A percentile compares a stretch with the other conserved stretches of the same genome.
These are phyloP conservation scores for Hypoxylon rubiginosum DNA, from an alignment of 2,329 filamentous ascomycete species.

Conservation along the genomic window DNA sequence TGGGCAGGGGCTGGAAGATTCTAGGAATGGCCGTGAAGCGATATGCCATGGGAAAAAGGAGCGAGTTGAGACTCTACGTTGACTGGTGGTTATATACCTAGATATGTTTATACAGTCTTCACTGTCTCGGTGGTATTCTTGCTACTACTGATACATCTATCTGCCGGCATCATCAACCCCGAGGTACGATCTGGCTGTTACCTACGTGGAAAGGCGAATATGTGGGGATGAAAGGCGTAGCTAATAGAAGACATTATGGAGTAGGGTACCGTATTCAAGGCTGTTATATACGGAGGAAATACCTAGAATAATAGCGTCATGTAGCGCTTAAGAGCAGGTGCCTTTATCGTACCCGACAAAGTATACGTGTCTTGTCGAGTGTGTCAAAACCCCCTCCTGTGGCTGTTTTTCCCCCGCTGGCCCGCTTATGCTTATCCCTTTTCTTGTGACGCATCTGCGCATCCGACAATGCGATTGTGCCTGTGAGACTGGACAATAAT, in stretches of 20 bases:
- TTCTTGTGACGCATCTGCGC: neutral
- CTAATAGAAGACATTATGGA: neutral
- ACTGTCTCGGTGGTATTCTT: neutral
- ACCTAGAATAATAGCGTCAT: conserved; percentile 10
- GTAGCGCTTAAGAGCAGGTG: neutral
- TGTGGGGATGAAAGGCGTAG: conserved; percentile 22
- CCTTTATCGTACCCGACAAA: neutral
- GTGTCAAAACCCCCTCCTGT: neutral
- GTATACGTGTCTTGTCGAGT: neutral
- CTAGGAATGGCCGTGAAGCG: conserved; percentile 21
- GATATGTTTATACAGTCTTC: too few relatives aligned
- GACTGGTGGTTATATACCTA: neutral
- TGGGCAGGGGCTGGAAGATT: conserved; percentile 29
- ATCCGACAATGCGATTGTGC: conserved; percentile 5
- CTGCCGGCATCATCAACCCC: conserved; percentile 34
- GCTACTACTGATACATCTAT: conserved; percentile 9
- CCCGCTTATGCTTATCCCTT: neutral
- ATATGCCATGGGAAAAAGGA: conserved; percentile 27
- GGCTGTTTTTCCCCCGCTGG: conserved; percentile 10
- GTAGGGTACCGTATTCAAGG: neutral
- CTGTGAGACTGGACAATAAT: too few relatives aligned
- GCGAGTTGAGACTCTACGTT: neutral
- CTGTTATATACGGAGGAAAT: conserved; percentile 1
- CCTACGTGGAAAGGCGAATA: neutral
- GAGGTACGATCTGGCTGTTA: conserved; percentile 19